A percentile compares a stretch with the other conserved stretches of the same genome.
These are phyloP conservation scores for Rugosomyces carneus DNA, from an alignment of 1,284 basidiomycete genomes.

Conservation along the genomic window DNA sequence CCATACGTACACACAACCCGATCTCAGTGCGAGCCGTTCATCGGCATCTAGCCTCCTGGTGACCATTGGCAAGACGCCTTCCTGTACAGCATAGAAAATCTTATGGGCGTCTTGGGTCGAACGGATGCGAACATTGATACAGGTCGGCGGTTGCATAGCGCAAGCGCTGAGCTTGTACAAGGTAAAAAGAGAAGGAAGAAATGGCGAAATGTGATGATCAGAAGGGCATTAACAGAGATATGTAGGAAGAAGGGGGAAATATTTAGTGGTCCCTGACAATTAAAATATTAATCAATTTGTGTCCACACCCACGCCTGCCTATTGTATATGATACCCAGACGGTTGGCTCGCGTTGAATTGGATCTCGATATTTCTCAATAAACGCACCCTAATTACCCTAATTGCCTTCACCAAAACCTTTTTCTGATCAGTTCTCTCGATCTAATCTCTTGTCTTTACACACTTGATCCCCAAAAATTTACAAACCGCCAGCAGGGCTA, in stretches of 20 bases:
- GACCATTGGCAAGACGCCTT: slow-evolving; percentile 63
- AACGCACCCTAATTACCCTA: slow-evolving; percentile 27
- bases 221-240: slow-evolving; percentile 1
- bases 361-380: slow-evolving; percentile 17
- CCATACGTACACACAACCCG: slow-evolving; percentile 80
- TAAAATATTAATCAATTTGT: slow-evolving; percentile 32
- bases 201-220: slow-evolving; percentile 3
- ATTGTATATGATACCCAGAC: slow-evolving; percentile 10
- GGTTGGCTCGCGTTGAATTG: slow-evolving; percentile 8
- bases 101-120: slow-evolving; percentile 74
- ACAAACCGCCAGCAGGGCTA: neutral
- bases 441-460: neutral
- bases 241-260: neutral
- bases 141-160: slow-evolving; percentile 68
- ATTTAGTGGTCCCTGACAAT: neutral
- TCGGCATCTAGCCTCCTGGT: slow-evolving; percentile 73
- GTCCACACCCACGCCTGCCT: slow-evolving; percentile 17
- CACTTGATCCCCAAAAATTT: neutral
- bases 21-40: slow-evolving; percentile 53
- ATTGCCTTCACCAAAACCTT: slow-evolving; percentile 18
- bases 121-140: slow-evolving; percentile 64
- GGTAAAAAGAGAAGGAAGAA: neutral
- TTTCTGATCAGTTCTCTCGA: slow-evolving; percentile 13
- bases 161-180: slow-evolving; percentile 3
- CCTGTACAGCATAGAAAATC: slow-evolving; percentile 70